Percentiles rank a stretch among this genome's conserved stretches.
phyloP scores from a whole-genome alignment of 192 early-diverging fungal genomes.

The Mortierella alpina region DNA sequence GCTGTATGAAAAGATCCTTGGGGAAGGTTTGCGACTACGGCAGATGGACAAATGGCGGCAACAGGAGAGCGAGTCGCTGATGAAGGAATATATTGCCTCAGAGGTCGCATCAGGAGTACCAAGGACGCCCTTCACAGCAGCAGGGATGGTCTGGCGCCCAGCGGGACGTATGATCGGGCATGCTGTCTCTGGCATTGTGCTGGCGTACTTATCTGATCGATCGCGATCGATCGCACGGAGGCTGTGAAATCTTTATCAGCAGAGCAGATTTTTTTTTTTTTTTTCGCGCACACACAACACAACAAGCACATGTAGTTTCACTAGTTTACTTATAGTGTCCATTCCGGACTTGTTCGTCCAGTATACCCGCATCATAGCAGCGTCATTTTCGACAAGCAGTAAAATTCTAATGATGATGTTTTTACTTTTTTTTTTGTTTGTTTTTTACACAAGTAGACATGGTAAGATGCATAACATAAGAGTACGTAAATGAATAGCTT shows the following conservation, averaged over 20 bases:
- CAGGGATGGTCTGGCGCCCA: constrained; percentile 33
- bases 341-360: no score
- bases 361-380: no score
- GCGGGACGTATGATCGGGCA: constrained; percentile 17
- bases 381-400: no score
- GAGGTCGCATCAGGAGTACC: constrained; percentile 2
- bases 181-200: constrained; percentile 15
- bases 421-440: background rate
- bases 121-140: constrained; percentile 22
- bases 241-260: constrained; percentile 1
- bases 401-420: no score
- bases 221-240: constrained; percentile 10
- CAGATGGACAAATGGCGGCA: background rate
- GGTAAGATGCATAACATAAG: no score
- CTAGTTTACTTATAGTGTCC: no score
- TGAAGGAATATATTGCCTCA: constrained; percentile 10
- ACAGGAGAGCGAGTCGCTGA: constrained; percentile 3
- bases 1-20: constrained; percentile 28
- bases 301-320: no score
- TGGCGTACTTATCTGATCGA: constrained; percentile 26
- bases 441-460: background rate
- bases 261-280: background rate
- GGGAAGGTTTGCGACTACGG: constrained; percentile 16
- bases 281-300: background rate
- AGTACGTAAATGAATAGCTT: no score